Conservation (phyloP, 1,284 basidiomycete genomes). For the Tilletiaria anomala region DNA sequence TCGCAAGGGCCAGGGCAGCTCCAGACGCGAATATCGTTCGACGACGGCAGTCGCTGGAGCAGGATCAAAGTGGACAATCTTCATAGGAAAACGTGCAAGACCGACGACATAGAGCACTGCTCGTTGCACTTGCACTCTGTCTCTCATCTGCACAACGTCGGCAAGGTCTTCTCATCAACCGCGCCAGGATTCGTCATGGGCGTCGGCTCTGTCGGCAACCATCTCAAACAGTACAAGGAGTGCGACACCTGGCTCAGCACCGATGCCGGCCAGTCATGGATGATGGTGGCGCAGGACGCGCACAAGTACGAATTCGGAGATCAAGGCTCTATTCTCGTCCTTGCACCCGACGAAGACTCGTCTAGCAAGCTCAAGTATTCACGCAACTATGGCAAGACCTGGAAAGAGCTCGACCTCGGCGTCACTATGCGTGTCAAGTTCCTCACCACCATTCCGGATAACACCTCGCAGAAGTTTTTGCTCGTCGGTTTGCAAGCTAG, state of each 20-base stretch:
- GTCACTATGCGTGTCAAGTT: constrained; percentile 56
- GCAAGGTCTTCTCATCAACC: constrained; percentile 79
- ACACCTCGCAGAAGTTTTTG: constrained; percentile 81
- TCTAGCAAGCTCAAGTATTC: constrained; percentile 64
- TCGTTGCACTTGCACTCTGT: constrained; percentile 84
- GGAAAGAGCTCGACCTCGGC: constrained; percentile 60
- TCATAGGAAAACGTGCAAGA: constrained; percentile 54
- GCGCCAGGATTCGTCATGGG: constrained; percentile 91
- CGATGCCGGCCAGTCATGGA: constrained; percentile 78
- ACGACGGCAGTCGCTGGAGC: constrained; percentile 76
- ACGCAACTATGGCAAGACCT: constrained; percentile 67
- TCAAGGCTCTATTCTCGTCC: constrained; percentile 63
- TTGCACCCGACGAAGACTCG: constrained; percentile 72
- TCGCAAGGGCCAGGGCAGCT: constrained; percentile 53
- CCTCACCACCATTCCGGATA: constrained; percentile 76
- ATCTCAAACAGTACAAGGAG: constrained; percentile 63
- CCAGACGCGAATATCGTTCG: constrained; percentile 73
- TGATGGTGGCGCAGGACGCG: constrained; percentile 59
- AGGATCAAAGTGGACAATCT: constrained; percentile 48
- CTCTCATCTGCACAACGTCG: constrained; percentile 77
- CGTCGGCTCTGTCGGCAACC: constrained; percentile 68
- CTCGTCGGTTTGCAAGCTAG: constrained; percentile 55
- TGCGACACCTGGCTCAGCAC: constrained; percentile 85
- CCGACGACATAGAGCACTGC: constrained; percentile 50
- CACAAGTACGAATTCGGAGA: constrained; percentile 96